Evolutionary conservation across 1,284 basidiomycete genomes (phyloP), one percentile per base, ranked within the genome.

Genomic region (Cryptococcus wingfieldii): DNA sequence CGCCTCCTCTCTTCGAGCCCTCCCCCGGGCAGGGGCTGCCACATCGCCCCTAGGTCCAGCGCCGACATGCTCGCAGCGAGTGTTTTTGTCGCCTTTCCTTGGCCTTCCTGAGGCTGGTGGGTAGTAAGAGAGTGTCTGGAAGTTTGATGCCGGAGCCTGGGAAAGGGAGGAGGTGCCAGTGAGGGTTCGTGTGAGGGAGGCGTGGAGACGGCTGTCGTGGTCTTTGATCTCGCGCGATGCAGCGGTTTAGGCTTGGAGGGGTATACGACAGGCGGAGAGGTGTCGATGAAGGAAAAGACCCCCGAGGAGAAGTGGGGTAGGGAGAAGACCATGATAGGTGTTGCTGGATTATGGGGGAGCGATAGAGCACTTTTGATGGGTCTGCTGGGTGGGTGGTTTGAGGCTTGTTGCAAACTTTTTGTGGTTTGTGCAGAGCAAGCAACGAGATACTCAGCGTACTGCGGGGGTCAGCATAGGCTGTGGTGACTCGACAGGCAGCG

Each of bases 221-320:
- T 52, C 31, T 27, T 27, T 6, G 59, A 61, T 27, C 43, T 28
- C 14, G 51, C 51, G 52, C 38, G 31, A 34, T 34, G 31, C 1
- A 47, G 13, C 5, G 49, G 46, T 8, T 16, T 48, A 13, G 38
- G 18, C 38, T 56, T 60, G 13, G 60, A 47, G n/a, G 61, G 61
- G 39, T 65, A 65, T 47, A 62, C 56, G 38, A 65, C 61, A 8
- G 53, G 61, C 8, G 63, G 63, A 9, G 61, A 62, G 25, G 58
- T 59, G 43, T 65, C 63, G 46, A 64, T 49, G 34, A 62, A 43
- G 4, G 45, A 46, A 16, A 61, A 55, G 4, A 55, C 6, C 13
- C 55, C 51, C 25, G 58, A 61, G 4, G 60, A 56, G 37, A 64
- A 56, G n/a, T 53, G 54, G 1, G 63, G 63, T 10, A 65, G 28